These are phyloP conservation scores for Tuber calosporum DNA, from an alignment of 495 filamentous ascomycete species.

Conservation along the genomic window DNA sequence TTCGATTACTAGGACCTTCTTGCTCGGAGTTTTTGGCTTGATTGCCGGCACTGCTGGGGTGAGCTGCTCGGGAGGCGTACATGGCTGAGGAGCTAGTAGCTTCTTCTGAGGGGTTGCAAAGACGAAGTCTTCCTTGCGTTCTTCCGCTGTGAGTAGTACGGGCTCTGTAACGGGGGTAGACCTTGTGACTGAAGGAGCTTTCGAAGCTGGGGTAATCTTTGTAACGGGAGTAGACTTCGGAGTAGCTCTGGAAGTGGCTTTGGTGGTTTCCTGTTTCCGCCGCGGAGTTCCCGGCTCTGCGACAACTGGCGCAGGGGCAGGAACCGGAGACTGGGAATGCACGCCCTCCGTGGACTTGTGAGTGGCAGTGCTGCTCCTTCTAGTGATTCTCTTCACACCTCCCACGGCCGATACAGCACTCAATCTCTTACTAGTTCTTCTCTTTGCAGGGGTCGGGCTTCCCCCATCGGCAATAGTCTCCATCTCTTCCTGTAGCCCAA, in stretches of 20 bases:
- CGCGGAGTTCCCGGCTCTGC: slow-evolving; percentile 9
- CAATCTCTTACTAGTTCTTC: slow-evolving; percentile 15
- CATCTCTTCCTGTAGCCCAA: slow-evolving; percentile 3
- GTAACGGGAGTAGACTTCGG: slow-evolving; percentile 9
- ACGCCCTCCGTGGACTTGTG: slow-evolving; percentile 13
- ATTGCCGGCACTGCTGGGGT: slow-evolving; percentile 17
- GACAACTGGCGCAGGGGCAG: background rate
- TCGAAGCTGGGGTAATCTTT: background rate
- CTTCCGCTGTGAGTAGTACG: background rate
- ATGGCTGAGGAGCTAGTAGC: slow-evolving; percentile 14
- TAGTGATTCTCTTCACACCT: slow-evolving; percentile 19
- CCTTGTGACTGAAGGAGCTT: background rate
- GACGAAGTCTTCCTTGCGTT: slow-evolving; percentile 13
- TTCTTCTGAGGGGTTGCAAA: slow-evolving; percentile 35
- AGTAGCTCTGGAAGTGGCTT: slow-evolving; percentile 5
- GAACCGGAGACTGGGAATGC: background rate
- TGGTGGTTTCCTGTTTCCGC: background rate
- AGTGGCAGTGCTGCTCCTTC: slow-evolving; percentile 17
- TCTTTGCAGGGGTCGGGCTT: slow-evolving; percentile 19
- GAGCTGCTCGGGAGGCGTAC: slow-evolving; percentile 29
- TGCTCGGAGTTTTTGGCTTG: slow-evolving; percentile 32
- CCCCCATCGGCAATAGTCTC: background rate
- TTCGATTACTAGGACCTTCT: slow-evolving; percentile 24
- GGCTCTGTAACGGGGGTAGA: background rate
- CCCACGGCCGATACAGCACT: slow-evolving; percentile 9